Percentiles rank a stretch among this genome's conserved stretches.
Conservation (phyloP, 768 basidiomycete species). For the Ramaria sp. region DNA sequence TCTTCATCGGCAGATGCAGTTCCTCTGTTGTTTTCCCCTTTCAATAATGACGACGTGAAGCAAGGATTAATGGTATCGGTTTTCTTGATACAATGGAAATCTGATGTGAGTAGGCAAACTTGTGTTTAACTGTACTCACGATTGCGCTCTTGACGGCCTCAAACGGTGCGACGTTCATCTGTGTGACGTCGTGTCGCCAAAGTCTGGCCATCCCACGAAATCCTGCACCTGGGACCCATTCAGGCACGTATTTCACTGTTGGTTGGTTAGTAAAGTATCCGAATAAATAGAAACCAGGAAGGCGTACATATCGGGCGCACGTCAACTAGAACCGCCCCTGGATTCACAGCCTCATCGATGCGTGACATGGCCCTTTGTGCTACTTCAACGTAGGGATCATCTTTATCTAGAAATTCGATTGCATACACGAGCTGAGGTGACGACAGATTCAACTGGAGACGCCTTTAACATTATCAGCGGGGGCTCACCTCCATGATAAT, state of each 20-base stretch:
- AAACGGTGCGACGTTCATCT: constrained; percentile 40
- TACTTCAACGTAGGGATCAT: not conserved
- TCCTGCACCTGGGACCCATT: constrained; percentile 56
- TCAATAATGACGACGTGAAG: not conserved
- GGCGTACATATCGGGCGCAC: not conserved
- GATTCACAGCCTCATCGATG: not conserved
- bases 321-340: not conserved
- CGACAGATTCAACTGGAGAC: not conserved
- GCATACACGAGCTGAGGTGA: not conserved
- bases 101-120: not conserved
- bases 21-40: constrained; percentile 4
- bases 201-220: constrained; percentile 51
- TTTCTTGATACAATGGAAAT: not conserved
- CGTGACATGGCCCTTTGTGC: not conserved
- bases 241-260: constrained; percentile 37
- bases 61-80: not conserved
- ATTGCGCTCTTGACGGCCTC: constrained; percentile 26
- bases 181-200: constrained; percentile 42
- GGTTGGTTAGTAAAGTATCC: not conserved
- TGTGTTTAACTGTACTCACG: constrained; percentile 19
- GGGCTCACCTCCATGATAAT: not conserved
- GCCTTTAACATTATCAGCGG: not conserved
- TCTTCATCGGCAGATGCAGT: no score
- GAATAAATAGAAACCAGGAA: not conserved
- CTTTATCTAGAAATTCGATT: not conserved